Percentiles rank a stretch among this genome's conserved stretches.
phyloP scores from a whole-genome alignment of 2,329 filamentous ascomycete genomes.

The Microsporum ferrugineum region DNA sequence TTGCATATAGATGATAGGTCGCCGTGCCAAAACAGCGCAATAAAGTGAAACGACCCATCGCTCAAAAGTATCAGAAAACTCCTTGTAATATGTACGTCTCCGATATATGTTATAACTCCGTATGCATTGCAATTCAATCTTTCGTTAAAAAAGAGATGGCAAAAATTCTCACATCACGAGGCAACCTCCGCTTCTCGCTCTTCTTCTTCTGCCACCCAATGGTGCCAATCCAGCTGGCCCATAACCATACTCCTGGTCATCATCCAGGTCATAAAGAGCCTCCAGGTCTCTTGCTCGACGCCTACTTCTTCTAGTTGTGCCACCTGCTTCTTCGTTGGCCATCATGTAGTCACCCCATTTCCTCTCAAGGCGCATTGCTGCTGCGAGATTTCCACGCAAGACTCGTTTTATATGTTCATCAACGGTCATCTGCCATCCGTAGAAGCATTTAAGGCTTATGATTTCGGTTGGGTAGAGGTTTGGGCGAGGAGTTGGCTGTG shows the following conservation, averaged over 20 bases:
- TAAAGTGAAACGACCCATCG: background rate
- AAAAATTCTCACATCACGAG: conserved; percentile 47
- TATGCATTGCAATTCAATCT: background rate
- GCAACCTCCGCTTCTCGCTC: conserved; percentile 54
- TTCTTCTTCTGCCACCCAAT: conserved; percentile 44
- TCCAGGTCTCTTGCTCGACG: conserved; percentile 72
- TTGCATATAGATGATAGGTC: background rate
- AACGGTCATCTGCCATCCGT: conserved; percentile 88
- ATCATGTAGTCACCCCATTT: conserved; percentile 96
- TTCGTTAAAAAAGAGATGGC: background rate
- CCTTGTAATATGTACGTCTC: background rate
- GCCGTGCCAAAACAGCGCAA: background rate
- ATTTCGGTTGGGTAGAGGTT: conserved; percentile 62
- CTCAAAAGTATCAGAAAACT: background rate
- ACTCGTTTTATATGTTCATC: conserved; percentile 87
- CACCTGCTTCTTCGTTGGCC: conserved; percentile 57
- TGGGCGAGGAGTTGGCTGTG: background rate
- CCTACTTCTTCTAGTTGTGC: conserved; percentile 54
- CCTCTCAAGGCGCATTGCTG: conserved; percentile 67
- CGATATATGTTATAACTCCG: background rate
- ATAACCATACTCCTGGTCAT: conserved; percentile 35
- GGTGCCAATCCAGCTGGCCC: conserved; percentile 24
- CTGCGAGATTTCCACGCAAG: conserved; percentile 59
- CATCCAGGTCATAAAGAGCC: conserved; percentile 68
- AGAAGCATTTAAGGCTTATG: conserved; percentile 83